Conservation (phyloP, 2,329 filamentous ascomycete species). For the Aureobasidium musti region DNA sequence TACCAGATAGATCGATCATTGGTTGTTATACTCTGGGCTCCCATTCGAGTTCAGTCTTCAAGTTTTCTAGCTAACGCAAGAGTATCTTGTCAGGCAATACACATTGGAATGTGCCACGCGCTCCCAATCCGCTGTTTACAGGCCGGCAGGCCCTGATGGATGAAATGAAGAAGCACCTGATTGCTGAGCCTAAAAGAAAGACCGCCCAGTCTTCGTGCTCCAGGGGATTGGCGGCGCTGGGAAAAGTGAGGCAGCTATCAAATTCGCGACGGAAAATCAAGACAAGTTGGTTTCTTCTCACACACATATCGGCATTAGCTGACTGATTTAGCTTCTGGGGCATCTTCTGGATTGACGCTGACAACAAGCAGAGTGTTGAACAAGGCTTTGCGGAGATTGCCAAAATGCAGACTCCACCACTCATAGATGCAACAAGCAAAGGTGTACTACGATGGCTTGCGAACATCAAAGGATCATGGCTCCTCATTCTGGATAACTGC, state of each 20-base stretch:
- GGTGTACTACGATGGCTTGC: constrained; percentile 32
- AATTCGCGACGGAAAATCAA: constrained; percentile 35
- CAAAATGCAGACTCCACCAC: neutral
- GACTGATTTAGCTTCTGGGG: constrained; percentile 35
- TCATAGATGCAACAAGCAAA: constrained; percentile 14
- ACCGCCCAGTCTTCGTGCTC: constrained; percentile 35
- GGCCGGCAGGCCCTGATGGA: neutral
- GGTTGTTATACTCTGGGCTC: too few species aligned
- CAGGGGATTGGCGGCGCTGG: constrained; percentile 39
- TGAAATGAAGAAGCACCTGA: neutral
- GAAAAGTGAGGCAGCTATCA: constrained; percentile 42
- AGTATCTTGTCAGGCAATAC: neutral
- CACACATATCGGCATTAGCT: neutral
- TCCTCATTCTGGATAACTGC: constrained; percentile 38
- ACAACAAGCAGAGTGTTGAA: constrained; percentile 34
- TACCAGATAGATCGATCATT: too few species aligned
- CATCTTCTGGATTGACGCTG: constrained; percentile 41
- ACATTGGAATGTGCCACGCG: neutral
- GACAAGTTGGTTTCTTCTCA: constrained; percentile 31
- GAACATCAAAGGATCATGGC: constrained; percentile 32
- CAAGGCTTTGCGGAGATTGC: constrained; percentile 37
- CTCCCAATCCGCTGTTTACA: neutral
- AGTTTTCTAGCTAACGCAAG: too few species aligned
- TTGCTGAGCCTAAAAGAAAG: neutral
- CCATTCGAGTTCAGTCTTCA: too few species aligned